Evolutionary conservation across 2,329 filamentous ascomycete species (phyloP).

Genomic region (Monilinia vaccinii-corymbosi): DNA sequence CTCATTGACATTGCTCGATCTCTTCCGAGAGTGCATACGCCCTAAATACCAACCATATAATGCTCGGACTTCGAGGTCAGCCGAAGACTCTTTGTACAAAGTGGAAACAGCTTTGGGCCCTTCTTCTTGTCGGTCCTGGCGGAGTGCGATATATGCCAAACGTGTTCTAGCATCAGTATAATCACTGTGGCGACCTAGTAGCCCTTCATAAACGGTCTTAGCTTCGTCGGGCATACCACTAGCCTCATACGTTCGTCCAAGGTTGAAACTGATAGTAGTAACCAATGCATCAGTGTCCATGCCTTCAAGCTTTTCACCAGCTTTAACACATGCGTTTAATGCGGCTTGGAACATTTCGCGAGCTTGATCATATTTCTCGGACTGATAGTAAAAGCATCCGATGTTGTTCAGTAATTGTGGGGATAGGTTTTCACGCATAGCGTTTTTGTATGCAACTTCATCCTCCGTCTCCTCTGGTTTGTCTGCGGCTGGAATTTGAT

Average conservation of each 20-base stretch:
- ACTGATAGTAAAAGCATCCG: conserved; percentile 87
- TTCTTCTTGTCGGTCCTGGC: conserved; percentile 71
- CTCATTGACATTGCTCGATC: conserved; percentile 69
- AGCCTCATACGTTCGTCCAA: conserved; percentile 87
- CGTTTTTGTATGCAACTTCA: conserved; percentile 48
- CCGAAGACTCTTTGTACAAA: conserved; percentile 73
- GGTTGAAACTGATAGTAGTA: conserved; percentile 94
- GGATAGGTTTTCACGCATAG: conserved; percentile 68
- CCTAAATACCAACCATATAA: conserved; percentile 95
- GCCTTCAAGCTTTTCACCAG: conserved; percentile 63
- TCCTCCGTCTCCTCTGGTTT: conserved; percentile 51
- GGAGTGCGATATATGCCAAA: conserved; percentile 81
- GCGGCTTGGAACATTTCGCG: conserved; percentile 89
- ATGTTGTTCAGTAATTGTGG: conserved; percentile 96
- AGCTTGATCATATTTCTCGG: conserved; percentile 70
- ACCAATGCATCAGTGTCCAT: conserved; percentile 85
- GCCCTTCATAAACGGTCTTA: conserved; percentile 75
- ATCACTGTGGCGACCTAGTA: conserved; percentile 76
- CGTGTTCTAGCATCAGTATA: conserved; percentile 88
- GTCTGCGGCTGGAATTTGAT: conserved; percentile 65
- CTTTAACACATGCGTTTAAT: conserved; percentile 75
- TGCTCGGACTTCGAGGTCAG: conserved; percentile 83
- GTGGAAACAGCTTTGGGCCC: conserved; percentile 79
- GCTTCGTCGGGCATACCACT: conserved; percentile 74
- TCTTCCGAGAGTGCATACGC: conserved; percentile 70